Conservation (phyloP, 257 asterid species). For the Solanum pennellii region DNA sequence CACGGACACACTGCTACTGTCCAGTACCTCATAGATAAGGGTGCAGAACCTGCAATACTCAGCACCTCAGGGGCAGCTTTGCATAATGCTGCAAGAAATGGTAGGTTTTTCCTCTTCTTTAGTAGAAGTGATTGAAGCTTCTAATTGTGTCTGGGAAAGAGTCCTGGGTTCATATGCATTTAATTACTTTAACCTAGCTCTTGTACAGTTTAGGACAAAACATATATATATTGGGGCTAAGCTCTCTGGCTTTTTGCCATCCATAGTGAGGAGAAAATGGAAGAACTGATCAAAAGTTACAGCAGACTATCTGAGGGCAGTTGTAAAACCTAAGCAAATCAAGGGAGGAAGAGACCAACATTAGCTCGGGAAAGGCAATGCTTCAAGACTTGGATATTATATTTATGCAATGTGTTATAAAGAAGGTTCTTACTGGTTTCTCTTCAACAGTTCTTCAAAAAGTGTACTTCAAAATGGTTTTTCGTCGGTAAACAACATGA, state of each 20-base stretch:
- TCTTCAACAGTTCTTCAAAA: background rate
- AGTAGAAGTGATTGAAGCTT: background rate
- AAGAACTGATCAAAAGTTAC: background rate
- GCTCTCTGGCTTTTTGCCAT: background rate
- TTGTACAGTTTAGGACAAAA: background rate
- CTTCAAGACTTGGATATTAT: background rate
- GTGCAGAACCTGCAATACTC: conserved; percentile 73
- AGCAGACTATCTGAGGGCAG: background rate
- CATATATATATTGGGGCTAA: background rate
- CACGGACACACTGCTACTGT: conserved; percentile 75
- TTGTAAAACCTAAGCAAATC: background rate
- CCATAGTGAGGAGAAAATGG: background rate
- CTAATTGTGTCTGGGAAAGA: background rate
- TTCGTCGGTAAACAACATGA: background rate
- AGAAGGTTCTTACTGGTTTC: background rate
- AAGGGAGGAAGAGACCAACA: background rate
- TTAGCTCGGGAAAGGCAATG: background rate
- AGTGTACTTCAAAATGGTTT: background rate
- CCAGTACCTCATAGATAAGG: conserved; percentile 58
- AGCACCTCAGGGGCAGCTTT: conserved; percentile 77
- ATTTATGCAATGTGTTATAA: background rate
- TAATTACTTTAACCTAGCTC: background rate
- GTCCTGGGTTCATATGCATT: background rate
- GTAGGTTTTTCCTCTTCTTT: conserved; percentile 15
- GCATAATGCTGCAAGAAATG: conserved; percentile 81